Base-by-base conservation (phyloP, 1,284 basidiomycete genomes). In the Omphalotus olearius region DNA sequence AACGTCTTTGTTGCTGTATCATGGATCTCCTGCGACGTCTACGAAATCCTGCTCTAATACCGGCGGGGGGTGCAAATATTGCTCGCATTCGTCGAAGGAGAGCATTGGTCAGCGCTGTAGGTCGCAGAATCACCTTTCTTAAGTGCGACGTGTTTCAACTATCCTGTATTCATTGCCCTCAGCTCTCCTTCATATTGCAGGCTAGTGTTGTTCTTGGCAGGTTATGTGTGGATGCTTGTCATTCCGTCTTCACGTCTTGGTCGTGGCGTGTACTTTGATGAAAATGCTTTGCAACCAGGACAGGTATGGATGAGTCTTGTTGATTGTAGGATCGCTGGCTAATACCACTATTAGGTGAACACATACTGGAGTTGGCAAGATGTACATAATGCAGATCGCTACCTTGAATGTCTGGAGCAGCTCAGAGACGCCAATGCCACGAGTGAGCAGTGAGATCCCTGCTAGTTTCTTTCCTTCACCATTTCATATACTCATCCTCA, bases 281-380 rank as follows among this genome's bases (percentile, higher is more conserved):
- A 98, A 71, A 95, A 98, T 66, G 94, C 95, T 0, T 71, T 98
- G 23, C 90, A 93, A 62, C 93, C 95, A 4, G 86, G 80, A 2
- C 91, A 94, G 72, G 93, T 93, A 42, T 44, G 11, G 45, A 28
- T 36, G 25, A 13, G 35, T 20, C 36, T 23, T 17, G 39, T 35
- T 47, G 50, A 37, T 41, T 40, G 35, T 14, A 18, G 26, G 14
- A 14, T 35, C 50, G 45, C 57, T 36, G 25, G 39, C 20, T 17
- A 17, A 33, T 2, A 33, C 30, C 20, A 13, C 25, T 23, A 25
- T n/a, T 57, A 95, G 92, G 92, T 94, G 20, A 88, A 83, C 52
- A 91, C 88, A 10, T 83, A 92, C 61, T 97, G 87, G 84, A 80
- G 80, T 60, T 97, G 94, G 94, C 78, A 71, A 46, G 85, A 97